Evolutionary conservation across 805 yeast species (phyloP).

Genomic region (Peterozyma xylosa): DNA sequence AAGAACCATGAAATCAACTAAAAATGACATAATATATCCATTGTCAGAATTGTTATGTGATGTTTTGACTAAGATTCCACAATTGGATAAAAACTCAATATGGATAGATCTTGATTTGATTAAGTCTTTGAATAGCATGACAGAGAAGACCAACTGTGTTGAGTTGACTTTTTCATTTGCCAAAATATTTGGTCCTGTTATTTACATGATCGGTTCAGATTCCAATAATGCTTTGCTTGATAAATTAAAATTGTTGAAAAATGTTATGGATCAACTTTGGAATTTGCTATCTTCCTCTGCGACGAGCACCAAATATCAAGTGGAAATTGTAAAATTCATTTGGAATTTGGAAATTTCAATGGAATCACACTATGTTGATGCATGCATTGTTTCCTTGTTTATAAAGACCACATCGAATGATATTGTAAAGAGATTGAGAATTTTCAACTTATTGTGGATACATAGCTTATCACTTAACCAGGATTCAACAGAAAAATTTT

Average conservation of each 20-base stretch:
- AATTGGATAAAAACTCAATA: constrained; percentile 11
- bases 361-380: constrained; percentile 56
- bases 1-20: constrained; percentile 6
- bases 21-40: constrained; percentile 18
- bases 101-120: constrained; percentile 29
- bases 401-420: constrained; percentile 23
- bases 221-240: constrained; percentile 15
- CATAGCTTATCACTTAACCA: constrained; percentile 38
- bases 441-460: constrained; percentile 66
- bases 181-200: constrained; percentile 29
- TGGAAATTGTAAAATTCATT: constrained; percentile 60
- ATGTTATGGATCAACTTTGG: constrained; percentile 46
- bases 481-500: constrained; percentile 28
- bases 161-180: constrained; percentile 34
- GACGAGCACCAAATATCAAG: constrained; percentile 50
- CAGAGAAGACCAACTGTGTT: constrained; percentile 6
- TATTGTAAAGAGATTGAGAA: constrained; percentile 36
- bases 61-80: constrained; percentile 41
- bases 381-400: constrained; percentile 56
- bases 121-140: constrained; percentile 3
- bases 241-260: constrained; percentile 29
- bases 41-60: constrained; percentile 26
- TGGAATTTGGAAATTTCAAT: constrained; percentile 52
- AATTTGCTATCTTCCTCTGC: constrained; percentile 28
- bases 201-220: constrained; percentile 18